Percentiles rank a stretch among this genome's conserved stretches.
Evolutionary conservation across 2,329 filamentous ascomycete species (phyloP).

Genomic region (Colletotrichum lindemuthianum): DNA sequence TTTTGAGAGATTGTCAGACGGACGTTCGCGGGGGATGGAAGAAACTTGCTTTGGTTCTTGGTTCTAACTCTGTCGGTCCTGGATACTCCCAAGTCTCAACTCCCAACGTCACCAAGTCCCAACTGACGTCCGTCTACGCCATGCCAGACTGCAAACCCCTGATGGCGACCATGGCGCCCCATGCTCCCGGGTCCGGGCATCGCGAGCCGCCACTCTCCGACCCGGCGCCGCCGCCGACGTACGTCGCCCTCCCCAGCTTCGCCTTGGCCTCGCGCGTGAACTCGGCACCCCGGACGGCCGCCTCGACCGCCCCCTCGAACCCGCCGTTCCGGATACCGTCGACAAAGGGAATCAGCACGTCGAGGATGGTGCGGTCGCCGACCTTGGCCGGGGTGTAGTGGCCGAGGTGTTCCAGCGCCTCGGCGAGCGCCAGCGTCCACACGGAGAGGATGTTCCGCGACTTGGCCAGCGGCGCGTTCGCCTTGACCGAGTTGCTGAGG

Average conservation of each 20-base stretch:
- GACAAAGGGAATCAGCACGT: conserved; percentile 65
- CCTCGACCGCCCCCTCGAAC: conserved; percentile 66
- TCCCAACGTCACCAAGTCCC: not conserved
- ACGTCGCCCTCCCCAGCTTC: conserved; percentile 73
- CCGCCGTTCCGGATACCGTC: conserved; percentile 57
- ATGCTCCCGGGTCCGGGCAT: conserved; percentile 73
- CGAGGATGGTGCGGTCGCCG: conserved; percentile 68
- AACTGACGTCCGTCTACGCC: not conserved
- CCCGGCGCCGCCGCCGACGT: conserved; percentile 68
- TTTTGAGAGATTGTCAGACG: too few relatives aligned
- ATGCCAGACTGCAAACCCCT: conserved; percentile 48
- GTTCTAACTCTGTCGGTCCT: not conserved
- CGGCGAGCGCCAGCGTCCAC: conserved; percentile 55
- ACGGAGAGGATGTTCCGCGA: conserved; percentile 48
- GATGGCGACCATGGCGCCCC: conserved; percentile 71
- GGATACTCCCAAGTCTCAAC: too few relatives aligned
- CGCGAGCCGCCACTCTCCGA: conserved; percentile 60
- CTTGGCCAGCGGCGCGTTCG: conserved; percentile 39
- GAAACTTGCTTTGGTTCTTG: not conserved
- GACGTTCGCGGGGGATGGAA: not conserved
- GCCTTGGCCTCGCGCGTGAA: conserved; percentile 73
- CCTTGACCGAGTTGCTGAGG: conserved; percentile 38
- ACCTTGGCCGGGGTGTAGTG: conserved; percentile 65
- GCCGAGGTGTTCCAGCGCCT: conserved; percentile 57
- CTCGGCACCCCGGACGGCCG: conserved; percentile 69